phyloP scores from a whole-genome alignment of 495 filamentous ascomycete genomes.

The Immersiella caudata region DNA sequence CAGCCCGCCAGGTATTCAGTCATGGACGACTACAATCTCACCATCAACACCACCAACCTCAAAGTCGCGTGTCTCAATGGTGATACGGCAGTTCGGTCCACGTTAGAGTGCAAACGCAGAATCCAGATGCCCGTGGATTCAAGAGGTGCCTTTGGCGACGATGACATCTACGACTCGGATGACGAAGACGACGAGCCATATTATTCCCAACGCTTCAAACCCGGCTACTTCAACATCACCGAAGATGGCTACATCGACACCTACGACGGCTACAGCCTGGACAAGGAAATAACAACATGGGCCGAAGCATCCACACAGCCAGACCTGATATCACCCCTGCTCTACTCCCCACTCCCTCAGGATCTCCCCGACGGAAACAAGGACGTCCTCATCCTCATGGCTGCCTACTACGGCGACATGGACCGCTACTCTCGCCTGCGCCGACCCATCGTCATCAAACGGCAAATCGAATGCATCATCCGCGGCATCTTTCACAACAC shows the following conservation, averaged over 20 bases:
- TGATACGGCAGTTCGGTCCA: slow-evolving; percentile 22
- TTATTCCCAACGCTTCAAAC: not conserved
- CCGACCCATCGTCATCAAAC: not conserved
- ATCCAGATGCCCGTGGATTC: not conserved
- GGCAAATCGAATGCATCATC: slow-evolving; percentile 8
- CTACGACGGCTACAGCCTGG: not conserved
- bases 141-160: not conserved
- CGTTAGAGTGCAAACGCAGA: slow-evolving; percentile 6
- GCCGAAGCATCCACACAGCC: not conserved
- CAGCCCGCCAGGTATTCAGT: slow-evolving; percentile 18
- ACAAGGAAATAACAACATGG: not conserved
- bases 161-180: too few relatives aligned
- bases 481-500: slow-evolving; percentile 26
- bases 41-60: slow-evolving; percentile 16
- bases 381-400: slow-evolving; percentile 25
- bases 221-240: slow-evolving; percentile 21
- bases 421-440: slow-evolving; percentile 27
- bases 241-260: slow-evolving; percentile 21
- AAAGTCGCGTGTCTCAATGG: slow-evolving; percentile 22
- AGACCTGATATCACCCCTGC: slow-evolving; percentile 8
- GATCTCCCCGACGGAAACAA: slow-evolving; percentile 26
- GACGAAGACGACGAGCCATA: not conserved
- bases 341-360: slow-evolving; percentile 12
- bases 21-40: slow-evolving; percentile 26
- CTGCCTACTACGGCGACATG: slow-evolving; percentile 26